A percentile compares a stretch with the other conserved stretches of the same genome.
Conservation (phyloP, 345 rosid genomes). For the Gossypium mustelinum region DNA sequence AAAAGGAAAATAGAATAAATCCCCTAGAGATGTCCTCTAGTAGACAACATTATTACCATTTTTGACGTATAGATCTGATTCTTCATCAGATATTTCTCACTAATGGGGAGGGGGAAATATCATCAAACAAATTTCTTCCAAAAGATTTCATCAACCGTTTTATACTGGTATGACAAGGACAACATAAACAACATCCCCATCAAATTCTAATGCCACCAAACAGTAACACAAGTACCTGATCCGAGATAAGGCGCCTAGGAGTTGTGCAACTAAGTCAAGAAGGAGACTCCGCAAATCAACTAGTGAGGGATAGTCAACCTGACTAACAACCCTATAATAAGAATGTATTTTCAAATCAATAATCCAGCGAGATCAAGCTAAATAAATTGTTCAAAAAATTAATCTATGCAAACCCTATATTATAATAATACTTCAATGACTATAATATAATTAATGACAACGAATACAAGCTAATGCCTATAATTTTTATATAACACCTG, state of each 20-base stretch:
- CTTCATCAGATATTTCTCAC: background rate
- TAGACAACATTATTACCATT: background rate
- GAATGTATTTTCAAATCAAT: slow-evolving; percentile 16
- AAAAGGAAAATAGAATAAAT: background rate
- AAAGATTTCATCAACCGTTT: background rate
- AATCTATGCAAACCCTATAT: too few relatives aligned
- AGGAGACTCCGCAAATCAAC: slow-evolving; percentile 97
- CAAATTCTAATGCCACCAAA: slow-evolving; percentile 14
- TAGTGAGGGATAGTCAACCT: slow-evolving; percentile 94
- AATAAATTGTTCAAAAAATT: slow-evolving; percentile 4
- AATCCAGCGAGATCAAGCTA: slow-evolving; percentile 1
- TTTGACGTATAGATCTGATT: background rate
- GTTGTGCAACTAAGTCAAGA: slow-evolving; percentile 94
- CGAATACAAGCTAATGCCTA: background rate
- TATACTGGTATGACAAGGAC: background rate
- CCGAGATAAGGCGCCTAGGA: slow-evolving; percentile 93
- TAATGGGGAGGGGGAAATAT: background rate
- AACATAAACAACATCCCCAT: background rate
- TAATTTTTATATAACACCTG: background rate
- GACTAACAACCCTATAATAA: slow-evolving; percentile 86
- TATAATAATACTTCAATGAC: background rate
- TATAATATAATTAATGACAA: background rate
- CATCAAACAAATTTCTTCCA: background rate
- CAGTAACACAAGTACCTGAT: slow-evolving; percentile 55
- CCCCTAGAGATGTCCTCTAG: background rate